Percentiles rank a stretch among this genome's conserved stretches.
Evolutionary conservation across 2,329 filamentous ascomycete species (phyloP).

Genomic region (Aureobasidium sp.): DNA sequence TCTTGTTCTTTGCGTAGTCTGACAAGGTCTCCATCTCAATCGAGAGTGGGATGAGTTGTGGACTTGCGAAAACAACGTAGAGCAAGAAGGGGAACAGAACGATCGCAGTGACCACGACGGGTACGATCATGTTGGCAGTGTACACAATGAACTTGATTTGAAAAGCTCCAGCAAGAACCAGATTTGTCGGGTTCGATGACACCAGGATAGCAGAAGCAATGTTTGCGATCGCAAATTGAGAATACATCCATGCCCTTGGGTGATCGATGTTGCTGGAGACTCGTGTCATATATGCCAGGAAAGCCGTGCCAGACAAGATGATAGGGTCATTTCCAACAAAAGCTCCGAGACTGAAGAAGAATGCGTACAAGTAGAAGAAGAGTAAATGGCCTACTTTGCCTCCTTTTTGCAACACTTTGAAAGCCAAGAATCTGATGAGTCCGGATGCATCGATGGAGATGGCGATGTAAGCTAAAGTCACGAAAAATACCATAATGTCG

Average conservation of each 20-base stretch:
- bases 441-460: conserved; percentile 72
- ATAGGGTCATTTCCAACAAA: conserved; percentile 72
- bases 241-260: conserved; percentile 65
- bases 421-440: conserved; percentile 62
- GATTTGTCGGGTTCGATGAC: conserved; percentile 70
- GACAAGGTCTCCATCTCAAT: conserved; percentile 65
- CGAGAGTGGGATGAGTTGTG: conserved; percentile 55
- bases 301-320: conserved; percentile 66
- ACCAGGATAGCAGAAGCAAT: conserved; percentile 70
- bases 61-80: conserved; percentile 60
- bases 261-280: conserved; percentile 66
- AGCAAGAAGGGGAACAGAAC: conserved; percentile 63
- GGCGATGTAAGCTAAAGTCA: conserved; percentile 67
- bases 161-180: conserved; percentile 67
- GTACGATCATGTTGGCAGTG: conserved; percentile 71
- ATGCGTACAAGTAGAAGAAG: conserved; percentile 66
- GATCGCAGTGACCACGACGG: conserved; percentile 60
- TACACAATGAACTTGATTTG: conserved; percentile 65
- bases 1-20: conserved; percentile 46
- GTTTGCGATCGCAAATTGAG: conserved; percentile 65
- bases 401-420: conserved; percentile 61
- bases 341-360: conserved; percentile 61
- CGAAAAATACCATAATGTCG: conserved; percentile 69
- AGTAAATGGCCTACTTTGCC: conserved; percentile 60
- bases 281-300: conserved; percentile 69